phyloP scores from a whole-genome alignment of 108 stramenopile species.

The Cyclotella kingstonii region DNA sequence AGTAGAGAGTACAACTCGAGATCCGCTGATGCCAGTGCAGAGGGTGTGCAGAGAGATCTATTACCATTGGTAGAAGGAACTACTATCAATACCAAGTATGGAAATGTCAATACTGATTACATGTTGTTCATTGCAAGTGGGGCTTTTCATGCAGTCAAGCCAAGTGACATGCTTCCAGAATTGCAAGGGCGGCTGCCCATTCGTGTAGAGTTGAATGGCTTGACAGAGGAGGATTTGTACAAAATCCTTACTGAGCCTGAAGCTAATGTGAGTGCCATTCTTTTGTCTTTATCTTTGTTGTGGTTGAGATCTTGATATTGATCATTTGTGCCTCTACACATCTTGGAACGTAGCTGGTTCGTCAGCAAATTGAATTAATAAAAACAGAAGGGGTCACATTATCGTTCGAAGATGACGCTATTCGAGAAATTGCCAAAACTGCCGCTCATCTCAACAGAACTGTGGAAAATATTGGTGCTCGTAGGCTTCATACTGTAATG shows the following conservation, averaged over 20 bases:
- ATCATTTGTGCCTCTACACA: background rate
- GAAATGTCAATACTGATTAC: slow-evolving; percentile 98
- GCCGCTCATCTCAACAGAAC: slow-evolving; percentile 93
- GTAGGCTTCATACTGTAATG: slow-evolving; percentile 96
- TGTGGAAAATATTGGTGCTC: slow-evolving; percentile 98
- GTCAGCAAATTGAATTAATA: slow-evolving; percentile 94
- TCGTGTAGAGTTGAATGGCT: slow-evolving; percentile 96
- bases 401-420: slow-evolving; percentile 92
- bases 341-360: slow-evolving; percentile 53
- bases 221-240: slow-evolving; percentile 98
- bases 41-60: slow-evolving; percentile 98
- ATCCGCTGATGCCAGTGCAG: slow-evolving; percentile 95
- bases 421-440: slow-evolving; percentile 95
- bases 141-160: slow-evolving; percentile 93
- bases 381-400: slow-evolving; percentile 91
- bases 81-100: slow-evolving; percentile 95
- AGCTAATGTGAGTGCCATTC: slow-evolving; percentile 79
- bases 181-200: slow-evolving; percentile 98
- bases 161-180: slow-evolving; percentile 97
- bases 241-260: slow-evolving; percentile 98
- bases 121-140: slow-evolving; percentile 96
- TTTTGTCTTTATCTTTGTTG: background rate
- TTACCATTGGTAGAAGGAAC: slow-evolving; percentile 98
- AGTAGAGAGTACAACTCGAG: slow-evolving; percentile 77
- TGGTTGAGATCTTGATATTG: background rate